phyloP scores from a whole-genome alignment of 805 yeast species.

The Ogataea angusta region DNA sequence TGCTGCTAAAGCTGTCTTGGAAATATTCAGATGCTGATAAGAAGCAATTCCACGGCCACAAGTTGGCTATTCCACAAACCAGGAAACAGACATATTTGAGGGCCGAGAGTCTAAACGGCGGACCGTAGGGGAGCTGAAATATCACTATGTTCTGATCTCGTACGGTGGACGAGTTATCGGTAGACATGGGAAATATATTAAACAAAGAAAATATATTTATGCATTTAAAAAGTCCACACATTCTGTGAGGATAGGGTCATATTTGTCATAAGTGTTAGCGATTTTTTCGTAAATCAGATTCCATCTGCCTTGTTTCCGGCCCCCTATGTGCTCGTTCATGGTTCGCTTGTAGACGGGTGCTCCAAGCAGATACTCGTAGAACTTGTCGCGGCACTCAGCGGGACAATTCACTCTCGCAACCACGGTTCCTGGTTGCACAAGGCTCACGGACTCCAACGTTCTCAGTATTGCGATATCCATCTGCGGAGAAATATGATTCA shows the following conservation, averaged over 20 bases:
- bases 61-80: slow-evolving; percentile 68
- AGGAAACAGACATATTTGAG: slow-evolving; percentile 58
- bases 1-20: slow-evolving; percentile 52
- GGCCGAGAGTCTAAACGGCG: slow-evolving; percentile 19
- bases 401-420: slow-evolving; percentile 16
- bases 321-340: slow-evolving; percentile 1
- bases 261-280: neutral
- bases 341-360: slow-evolving; percentile 21
- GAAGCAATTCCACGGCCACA: slow-evolving; percentile 98
- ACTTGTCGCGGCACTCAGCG: slow-evolving; percentile 1
- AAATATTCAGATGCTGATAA: slow-evolving; percentile 84
- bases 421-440: slow-evolving; percentile 20
- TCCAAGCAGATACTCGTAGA: slow-evolving; percentile 18
- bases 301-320: slow-evolving; percentile 23
- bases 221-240: slow-evolving; percentile 12
- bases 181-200: neutral
- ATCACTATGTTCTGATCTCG: slow-evolving; percentile 9
- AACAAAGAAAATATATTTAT: neutral
- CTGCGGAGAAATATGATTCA: slow-evolving; percentile 15
- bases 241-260: slow-evolving; percentile 1
- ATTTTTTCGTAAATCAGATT: slow-evolving; percentile 17
- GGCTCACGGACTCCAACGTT: slow-evolving; percentile 21
- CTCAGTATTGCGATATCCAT: slow-evolving; percentile 17
- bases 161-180: neutral
- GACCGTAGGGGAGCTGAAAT: slow-evolving; percentile 15